Base-by-base conservation (phyloP, 495 filamentous ascomycete genomes). In the Neurospora sp. region DNA sequence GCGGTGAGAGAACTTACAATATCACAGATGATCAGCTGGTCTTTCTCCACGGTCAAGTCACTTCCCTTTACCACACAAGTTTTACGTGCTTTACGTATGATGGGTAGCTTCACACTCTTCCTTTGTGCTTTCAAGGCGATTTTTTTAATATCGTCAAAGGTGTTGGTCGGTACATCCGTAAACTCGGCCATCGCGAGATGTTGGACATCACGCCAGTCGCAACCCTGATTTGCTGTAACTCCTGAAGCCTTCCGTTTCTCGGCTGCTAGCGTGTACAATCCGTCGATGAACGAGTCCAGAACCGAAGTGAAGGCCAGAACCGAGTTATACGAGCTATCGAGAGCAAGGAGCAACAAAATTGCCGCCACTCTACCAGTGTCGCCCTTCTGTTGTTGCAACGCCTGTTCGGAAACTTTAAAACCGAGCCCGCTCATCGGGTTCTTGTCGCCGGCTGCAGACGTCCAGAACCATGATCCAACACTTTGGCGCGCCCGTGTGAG, bases 251-350 rank as follows among this genome's bases (percentile, higher is more conserved):
- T 61, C 11, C 6, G 5, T 61, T 61, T 31, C 22, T 61, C 22
- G 40, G 46, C 71, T n/a, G 59, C 38, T 31, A 69, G 7, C 14
- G 66, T 69, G 71, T 72, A 72, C 12, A 70, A 31, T 16, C n/a
- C 72, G 3, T 11, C 53, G 10, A 70, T 39, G 31, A 73, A 70
- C 3, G 22, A 70, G 31, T 38, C 40, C 16, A 73, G 42, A 20
- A 73, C 68, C 10, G 72, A 35, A 7, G 44, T 70, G 68, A 69
- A 73, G 9, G 72, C 40, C 38, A 75, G n/a, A 18, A 74, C 74
- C 14, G 73, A 41, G 44, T 74, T 74, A 20, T 76, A 76, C 38
- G 74, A 73, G 40, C 40, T 70, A n/a, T 76, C 74, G 3, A 76
- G 74, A 42, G 72, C 69, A 14, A 74, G 40, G 14, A 76, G 72